Percentiles rank a stretch among this genome's conserved stretches.
Conservation (phyloP, 1,284 basidiomycete genomes). For the Boletus sp. region DNA sequence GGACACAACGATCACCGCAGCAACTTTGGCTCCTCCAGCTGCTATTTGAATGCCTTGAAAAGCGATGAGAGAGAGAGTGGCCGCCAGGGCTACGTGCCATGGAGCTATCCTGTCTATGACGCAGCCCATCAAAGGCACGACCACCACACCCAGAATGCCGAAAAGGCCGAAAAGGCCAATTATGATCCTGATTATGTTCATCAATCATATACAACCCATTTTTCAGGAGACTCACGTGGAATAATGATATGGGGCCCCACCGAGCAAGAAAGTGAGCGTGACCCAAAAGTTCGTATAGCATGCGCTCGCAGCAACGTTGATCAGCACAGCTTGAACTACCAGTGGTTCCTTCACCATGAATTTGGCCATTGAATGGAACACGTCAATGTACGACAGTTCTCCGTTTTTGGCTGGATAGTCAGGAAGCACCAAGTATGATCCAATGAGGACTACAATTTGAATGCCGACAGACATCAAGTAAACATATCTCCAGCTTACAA, state of each 20-base stretch:
- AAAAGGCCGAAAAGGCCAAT: slow-evolving; percentile 56
- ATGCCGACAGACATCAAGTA: slow-evolving; percentile 61
- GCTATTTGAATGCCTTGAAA: slow-evolving; percentile 42
- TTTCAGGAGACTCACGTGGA: slow-evolving; percentile 43
- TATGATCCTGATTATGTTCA: slow-evolving; percentile 31
- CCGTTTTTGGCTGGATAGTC: slow-evolving; percentile 64
- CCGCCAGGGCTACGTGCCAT: slow-evolving; percentile 46
- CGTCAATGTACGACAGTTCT: slow-evolving; percentile 51
- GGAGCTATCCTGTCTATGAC: slow-evolving; percentile 48
- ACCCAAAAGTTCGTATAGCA: slow-evolving; percentile 66
- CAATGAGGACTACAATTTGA: slow-evolving; percentile 45
- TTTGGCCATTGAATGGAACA: slow-evolving; percentile 60
- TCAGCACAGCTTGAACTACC: slow-evolving; percentile 55
- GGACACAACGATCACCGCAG: slow-evolving; percentile 43
- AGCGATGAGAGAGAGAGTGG: slow-evolving; percentile 33
- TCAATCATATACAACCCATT: background rate
- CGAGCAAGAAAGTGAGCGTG: slow-evolving; percentile 64
- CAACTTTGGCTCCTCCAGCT: slow-evolving; percentile 43
- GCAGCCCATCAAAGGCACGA: slow-evolving; percentile 48
- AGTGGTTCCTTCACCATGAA: slow-evolving; percentile 62
- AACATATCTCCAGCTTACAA: slow-evolving; percentile 54
- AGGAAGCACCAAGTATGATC: slow-evolving; percentile 54
- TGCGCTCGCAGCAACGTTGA: slow-evolving; percentile 50
- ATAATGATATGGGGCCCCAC: slow-evolving; percentile 57
- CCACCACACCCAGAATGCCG: slow-evolving; percentile 44